Base-by-base conservation (phyloP, 371 early-diverging fungal species). In the Lichtheimia hyalospora region DNA sequence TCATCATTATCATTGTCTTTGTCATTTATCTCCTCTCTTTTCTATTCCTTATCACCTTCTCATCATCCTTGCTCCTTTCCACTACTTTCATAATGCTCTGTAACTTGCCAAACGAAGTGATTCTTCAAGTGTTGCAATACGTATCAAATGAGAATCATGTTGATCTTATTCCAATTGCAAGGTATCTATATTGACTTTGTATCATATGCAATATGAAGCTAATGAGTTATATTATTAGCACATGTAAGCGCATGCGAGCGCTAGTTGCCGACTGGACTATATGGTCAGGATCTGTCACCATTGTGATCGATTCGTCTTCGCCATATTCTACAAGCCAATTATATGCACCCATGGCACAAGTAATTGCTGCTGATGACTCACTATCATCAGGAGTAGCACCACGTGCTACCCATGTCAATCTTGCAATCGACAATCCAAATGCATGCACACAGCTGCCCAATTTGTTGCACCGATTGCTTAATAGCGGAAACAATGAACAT, bases 61-160 rank as follows among this genome's bases (percentile, higher is more conserved):
- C 49, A 53, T 46, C 50, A 25, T 44, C 53, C 28, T 57, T 16
- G 57, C 41, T 51, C 20, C 51, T 21, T 50, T 57, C 46, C 0
- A 46, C 46, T 18, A 23, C 57, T 49, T 44, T 1, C 10, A 46
- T 18, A 5, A 55, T 60, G 60, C 40, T 70, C 49, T 18, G 58
- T 20, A 43, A 56, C 15, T 46, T 74, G 25, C 69, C 75, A 18
- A 55, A 54, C 43, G 75, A 74, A 54, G 49, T 74, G 15, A 59
- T 71, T 43, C 52, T 71, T 12, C 18, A 61, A 16, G 66, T 74
- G 5, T 50, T 74, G 28, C 49, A 61, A 15, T 58, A 63, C 51
- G 21, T 74, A 21, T 59, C 58, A 6, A 15, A 44, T 28, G 75
- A 62, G 2, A 71, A 69, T 39, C 71, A 66, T 39, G 34, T 69